phyloP scores from a whole-genome alignment of 805 yeast species.

The Metschnikowia sp. region DNA sequence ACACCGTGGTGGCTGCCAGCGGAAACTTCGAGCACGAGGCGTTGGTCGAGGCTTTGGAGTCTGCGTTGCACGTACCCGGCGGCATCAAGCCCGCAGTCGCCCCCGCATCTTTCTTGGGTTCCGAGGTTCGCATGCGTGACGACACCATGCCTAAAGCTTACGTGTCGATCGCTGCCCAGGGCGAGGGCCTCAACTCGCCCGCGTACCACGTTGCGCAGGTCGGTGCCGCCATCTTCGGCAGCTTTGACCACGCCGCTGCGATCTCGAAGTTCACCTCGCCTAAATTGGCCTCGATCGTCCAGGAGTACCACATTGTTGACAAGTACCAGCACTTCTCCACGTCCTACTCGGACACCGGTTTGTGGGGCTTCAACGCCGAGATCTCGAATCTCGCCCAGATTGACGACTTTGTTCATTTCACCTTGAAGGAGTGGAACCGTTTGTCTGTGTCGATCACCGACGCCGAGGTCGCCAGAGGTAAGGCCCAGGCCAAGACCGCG shows the following conservation, averaged over 20 bases:
- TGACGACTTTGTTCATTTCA: conserved; percentile 78
- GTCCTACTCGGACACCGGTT: conserved; percentile 73
- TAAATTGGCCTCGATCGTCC: conserved; percentile 65
- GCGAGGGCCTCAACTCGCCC: conserved; percentile 62
- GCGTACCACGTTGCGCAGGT: conserved; percentile 70
- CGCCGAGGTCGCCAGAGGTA: conserved; percentile 75
- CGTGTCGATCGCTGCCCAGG: conserved; percentile 70
- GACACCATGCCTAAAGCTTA: conserved; percentile 81
- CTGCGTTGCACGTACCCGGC: conserved; percentile 44
- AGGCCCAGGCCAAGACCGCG: conserved; percentile 64
- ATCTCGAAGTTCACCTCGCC: conserved; percentile 55
- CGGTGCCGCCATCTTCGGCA: conserved; percentile 58
- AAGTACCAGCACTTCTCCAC: conserved; percentile 67
- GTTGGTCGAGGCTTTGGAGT: conserved; percentile 63
- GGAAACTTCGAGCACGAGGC: conserved; percentile 72
- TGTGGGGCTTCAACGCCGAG: conserved; percentile 78
- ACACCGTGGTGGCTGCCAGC: conserved; percentile 64
- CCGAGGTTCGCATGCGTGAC: conserved; percentile 85
- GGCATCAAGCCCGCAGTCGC: conserved; percentile 49
- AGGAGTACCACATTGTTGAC: conserved; percentile 71
- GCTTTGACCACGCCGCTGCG: conserved; percentile 52
- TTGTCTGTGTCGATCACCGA: conserved; percentile 70
- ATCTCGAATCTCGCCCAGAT: conserved; percentile 55
- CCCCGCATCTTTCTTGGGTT: conserved; percentile 72
- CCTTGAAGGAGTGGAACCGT: conserved; percentile 86